Evolutionary conservation across 192 early-diverging fungal genomes (phyloP).

Genomic region (Backusella australiensis): DNA sequence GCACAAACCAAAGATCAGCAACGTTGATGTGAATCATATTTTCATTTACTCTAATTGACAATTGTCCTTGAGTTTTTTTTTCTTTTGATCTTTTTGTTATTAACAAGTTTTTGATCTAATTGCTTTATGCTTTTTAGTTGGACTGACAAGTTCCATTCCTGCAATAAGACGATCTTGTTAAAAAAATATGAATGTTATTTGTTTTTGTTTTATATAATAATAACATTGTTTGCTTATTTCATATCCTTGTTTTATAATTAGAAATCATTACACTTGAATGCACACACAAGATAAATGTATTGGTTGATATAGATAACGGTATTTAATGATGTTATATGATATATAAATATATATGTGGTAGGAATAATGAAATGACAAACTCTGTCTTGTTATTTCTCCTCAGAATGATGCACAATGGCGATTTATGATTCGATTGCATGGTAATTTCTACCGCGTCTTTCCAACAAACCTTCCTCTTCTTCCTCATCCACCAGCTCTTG

Average conservation of each 20-base stretch:
- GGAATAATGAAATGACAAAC: background rate
- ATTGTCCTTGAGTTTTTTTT: constrained; percentile 5
- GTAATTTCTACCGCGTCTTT: constrained; percentile 1
- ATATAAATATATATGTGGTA: background rate
- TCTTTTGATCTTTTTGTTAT: background rate
- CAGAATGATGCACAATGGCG: background rate
- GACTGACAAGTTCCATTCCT: constrained; percentile 1
- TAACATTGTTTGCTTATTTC: background rate
- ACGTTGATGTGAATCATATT: constrained; percentile 6
- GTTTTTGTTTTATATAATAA: background rate
- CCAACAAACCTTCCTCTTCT: background rate
- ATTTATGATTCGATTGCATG: background rate
- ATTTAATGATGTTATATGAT: background rate
- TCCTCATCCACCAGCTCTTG: constrained; percentile 15
- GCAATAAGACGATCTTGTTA: constrained; percentile 2
- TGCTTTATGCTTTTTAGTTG: background rate
- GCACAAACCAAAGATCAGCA: constrained; percentile 2
- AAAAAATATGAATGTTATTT: background rate
- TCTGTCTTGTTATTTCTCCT: background rate
- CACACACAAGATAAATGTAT: background rate
- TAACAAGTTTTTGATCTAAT: background rate
- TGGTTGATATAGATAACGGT: background rate
- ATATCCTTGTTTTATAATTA: background rate
- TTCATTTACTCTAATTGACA: constrained; percentile 17
- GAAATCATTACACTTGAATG: background rate